Evolutionary conservation across 2,329 filamentous ascomycete species (phyloP), one percentile per base, ranked within the genome.

Genomic region (Arthrinium puccinioides): DNA sequence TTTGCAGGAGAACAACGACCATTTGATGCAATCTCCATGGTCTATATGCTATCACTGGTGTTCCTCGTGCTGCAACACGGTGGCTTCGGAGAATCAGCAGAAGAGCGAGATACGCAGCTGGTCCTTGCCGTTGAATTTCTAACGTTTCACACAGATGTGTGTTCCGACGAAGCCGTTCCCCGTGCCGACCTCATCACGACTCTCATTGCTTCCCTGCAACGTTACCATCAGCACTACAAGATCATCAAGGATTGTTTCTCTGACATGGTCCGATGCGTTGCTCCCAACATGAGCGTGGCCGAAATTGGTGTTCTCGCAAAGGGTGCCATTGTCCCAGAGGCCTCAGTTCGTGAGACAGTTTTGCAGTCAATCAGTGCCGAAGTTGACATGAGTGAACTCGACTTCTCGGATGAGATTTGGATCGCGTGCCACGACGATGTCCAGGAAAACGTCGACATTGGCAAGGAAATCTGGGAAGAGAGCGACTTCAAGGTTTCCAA

Each of bases 1-100:
- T 95, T 95, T 57, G 76, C 89, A 25, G 84, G 86, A 36, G 92
- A 97, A 57, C 90, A 97, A 58, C 79, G 89, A n/a, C 88, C 90
- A 1, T 88, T 98, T 49, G 92, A 98, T 56, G 72, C 79, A 3
- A 82, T 92, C 4, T 90, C 90, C 1, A 68, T 97, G 18, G 87
- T 85, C 40, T 98, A 97, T 56, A 78, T 88, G 35, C 67, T 97
- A 21, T 87, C 90, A 0, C 70, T 98, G 13, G 63, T 95, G 4
- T 81, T 94, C 48, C 64, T 86, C 15, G 74, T 97, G 14, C 70
- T 98, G 15, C 76, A 79, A 41, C 80, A 82, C 44, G 87, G 88
- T 27, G 89, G 89, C 2, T 79, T 94, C 48, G 84, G 82, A 21
- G 66, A 74, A 23, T 74, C 74, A 18, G 59, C 73, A 2, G 92